Conservation (phyloP, 495 filamentous ascomycete species). For the Penicillium bovifimosum region DNA sequence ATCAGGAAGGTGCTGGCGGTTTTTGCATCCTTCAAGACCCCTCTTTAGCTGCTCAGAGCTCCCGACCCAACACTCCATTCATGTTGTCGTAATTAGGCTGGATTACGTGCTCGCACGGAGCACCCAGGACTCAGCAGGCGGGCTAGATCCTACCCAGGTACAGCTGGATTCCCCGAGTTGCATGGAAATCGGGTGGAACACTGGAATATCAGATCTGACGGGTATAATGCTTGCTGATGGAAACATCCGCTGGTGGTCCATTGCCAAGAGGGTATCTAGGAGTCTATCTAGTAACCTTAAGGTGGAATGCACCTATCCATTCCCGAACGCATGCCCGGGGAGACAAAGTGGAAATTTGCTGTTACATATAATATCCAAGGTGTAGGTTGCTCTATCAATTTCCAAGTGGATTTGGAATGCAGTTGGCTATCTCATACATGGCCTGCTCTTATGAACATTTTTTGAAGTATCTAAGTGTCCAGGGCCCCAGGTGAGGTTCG, state of each 20-base stretch:
- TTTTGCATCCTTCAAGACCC: not conserved
- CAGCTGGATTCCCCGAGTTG: not conserved
- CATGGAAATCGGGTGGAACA: not conserved
- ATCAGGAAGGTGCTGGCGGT: slow-evolving; percentile 1
- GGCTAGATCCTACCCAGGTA: not conserved
- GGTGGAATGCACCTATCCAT: too few relatives aligned
- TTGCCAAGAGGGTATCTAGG: not conserved
- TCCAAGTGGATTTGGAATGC: too few relatives aligned
- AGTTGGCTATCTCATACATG: too few relatives aligned
- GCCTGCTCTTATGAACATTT: too few relatives aligned
- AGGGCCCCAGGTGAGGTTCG: too few relatives aligned
- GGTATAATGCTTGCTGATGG: not conserved
- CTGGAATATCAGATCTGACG: not conserved
- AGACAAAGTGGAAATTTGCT: not conserved
- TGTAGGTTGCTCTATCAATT: too few relatives aligned
- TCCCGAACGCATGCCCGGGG: not conserved
- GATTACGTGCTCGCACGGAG: slow-evolving; percentile 41
- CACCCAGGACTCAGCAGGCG: not conserved
- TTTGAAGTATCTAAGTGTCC: too few relatives aligned
- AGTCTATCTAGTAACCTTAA: too few relatives aligned
- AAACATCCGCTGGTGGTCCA: not conserved
- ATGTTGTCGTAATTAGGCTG: slow-evolving; percentile 28
- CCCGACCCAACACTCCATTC: not conserved
- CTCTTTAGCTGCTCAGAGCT: not conserved
- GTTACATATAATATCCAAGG: too few relatives aligned